Evolutionary conservation across 2,329 filamentous ascomycete species (phyloP).

Genomic region (Bretziella fagacearum): DNA sequence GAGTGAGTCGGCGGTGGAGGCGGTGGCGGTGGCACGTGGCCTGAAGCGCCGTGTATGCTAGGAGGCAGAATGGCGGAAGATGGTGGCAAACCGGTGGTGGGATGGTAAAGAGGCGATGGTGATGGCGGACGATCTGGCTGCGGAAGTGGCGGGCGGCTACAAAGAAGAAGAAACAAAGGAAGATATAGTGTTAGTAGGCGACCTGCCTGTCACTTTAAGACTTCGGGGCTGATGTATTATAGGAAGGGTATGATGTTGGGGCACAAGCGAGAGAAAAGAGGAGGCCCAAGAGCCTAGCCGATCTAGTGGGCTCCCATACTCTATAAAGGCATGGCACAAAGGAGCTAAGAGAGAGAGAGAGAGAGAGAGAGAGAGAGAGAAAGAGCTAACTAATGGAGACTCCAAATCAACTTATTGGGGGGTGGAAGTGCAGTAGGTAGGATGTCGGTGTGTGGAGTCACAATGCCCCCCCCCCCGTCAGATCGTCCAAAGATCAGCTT

Average conservation of each 20-base stretch:
- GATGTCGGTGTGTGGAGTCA: background rate
- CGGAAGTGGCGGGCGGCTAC: background rate
- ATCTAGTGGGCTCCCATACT: too few relatives aligned
- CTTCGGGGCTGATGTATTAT: too few relatives aligned
- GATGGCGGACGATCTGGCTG: background rate
- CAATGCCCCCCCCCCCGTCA: background rate
- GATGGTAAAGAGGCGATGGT: background rate
- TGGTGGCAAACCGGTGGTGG: background rate
- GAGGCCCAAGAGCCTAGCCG: too few relatives aligned
- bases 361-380: too few relatives aligned
- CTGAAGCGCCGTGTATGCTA: background rate
- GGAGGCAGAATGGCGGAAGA: background rate
- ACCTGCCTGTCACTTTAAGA: too few relatives aligned
- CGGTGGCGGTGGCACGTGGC: background rate
- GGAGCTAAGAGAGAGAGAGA: too few relatives aligned
- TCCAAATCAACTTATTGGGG: too few relatives aligned
- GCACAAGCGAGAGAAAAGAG: too few relatives aligned
- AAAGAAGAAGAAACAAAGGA: background rate
- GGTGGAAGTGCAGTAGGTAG: too few relatives aligned
- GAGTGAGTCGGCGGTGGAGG: background rate
- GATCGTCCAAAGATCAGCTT: slow-evolving; percentile 1
- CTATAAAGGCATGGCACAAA: too few relatives aligned
- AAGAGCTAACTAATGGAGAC: too few relatives aligned
- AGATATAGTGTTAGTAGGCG: background rate
- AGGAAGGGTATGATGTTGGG: too few relatives aligned